Evolutionary conservation across 1,284 basidiomycete species (phyloP), one percentile per base, ranked within the genome.

Genomic region (Omphalotus olearius): DNA sequence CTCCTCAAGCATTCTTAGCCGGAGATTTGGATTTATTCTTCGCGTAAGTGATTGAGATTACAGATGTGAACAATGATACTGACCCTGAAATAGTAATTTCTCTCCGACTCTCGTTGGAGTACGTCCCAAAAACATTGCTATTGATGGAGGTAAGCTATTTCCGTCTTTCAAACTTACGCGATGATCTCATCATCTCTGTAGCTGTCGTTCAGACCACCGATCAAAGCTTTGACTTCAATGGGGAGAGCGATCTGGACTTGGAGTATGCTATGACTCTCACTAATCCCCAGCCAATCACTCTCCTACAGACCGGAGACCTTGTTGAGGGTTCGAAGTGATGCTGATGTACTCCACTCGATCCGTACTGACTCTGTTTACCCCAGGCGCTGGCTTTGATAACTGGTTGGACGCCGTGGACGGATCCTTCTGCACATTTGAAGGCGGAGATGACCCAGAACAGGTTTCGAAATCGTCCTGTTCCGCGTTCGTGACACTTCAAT

Each of bases 401-500:
- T 68, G 69, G 55, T 66, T 79, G 9, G 75, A 79, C 56, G 71
- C 72, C 6, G 60, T 55, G 5, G 54, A 55, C 20, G 54, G 26
- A 2, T 67, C 70, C 1, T 88, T 75, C 66, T 86, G 85, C 57
- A 75, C 72, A 0, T 84, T 77, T 49, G 73, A 81, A 51, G 82
- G 82, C 3, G 82, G 82, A 2, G 81, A 86, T 39, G 77, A 82
- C 59, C 73, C 74, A 6, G 60, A 33, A 3, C 57, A 67, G 50
- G 74, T 69, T 7, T 18, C 38, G 35, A 9, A 6, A 11, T 17
- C 16, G 25, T 48, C 18, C 13, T 52, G 10, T 25, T 39, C 44
- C 41, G 3, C 20, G n/a, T 42, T 2, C 14, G 11, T n/a, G 14
- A 37, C 18, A 13, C 14, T 18, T 25, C n/a, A n/a, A 10, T 28